A percentile compares a stretch with the other conserved stretches of the same genome.
Evolutionary conservation across 75 land plant genomes (phyloP).

Genomic region (Pinus taeda): DNA sequence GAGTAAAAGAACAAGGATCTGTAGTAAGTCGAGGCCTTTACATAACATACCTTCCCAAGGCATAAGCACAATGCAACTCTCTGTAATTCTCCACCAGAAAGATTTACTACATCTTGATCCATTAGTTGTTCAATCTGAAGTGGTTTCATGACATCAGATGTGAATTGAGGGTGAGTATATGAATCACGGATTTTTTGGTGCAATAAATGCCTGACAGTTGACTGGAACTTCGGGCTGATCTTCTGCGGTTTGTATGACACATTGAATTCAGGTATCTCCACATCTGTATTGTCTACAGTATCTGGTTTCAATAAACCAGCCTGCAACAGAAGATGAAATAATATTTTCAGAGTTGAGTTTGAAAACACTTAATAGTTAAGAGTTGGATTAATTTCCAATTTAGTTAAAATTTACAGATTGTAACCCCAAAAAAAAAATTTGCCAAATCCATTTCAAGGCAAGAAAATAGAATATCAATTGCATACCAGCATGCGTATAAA

Average conservation of each 20-base stretch:
- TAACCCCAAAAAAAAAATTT: no score
- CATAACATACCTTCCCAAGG: slow-evolving; percentile 88
- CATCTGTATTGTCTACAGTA: slow-evolving; percentile 56
- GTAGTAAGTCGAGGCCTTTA: not conserved
- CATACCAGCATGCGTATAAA: slow-evolving; percentile 23
- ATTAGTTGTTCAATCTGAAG: slow-evolving; percentile 94
- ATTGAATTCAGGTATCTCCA: slow-evolving; percentile 96
- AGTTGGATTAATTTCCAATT: not conserved
- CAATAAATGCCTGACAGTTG: slow-evolving; percentile 73
- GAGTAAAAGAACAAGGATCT: not conserved
- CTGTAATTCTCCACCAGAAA: slow-evolving; percentile 99
- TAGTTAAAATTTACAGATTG: not conserved
- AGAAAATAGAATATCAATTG: no score
- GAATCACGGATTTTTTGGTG: slow-evolving; percentile 94
- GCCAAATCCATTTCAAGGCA: no score
- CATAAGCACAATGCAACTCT: slow-evolving; percentile 95
- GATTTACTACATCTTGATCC: slow-evolving; percentile 98
- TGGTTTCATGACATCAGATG: slow-evolving; percentile 97
- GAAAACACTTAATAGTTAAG: not conserved
- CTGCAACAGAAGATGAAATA: slow-evolving; percentile 26
- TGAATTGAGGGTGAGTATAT: slow-evolving; percentile 96
- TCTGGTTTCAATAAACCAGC: slow-evolving; percentile 97
- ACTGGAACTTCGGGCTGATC: slow-evolving; percentile 89
- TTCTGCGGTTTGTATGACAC: slow-evolving; percentile 99
- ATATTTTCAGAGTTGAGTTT: not conserved